Evolutionary conservation across 495 filamentous ascomycete genomes (phyloP).

Genomic region (Neurospora hispaniola): DNA sequence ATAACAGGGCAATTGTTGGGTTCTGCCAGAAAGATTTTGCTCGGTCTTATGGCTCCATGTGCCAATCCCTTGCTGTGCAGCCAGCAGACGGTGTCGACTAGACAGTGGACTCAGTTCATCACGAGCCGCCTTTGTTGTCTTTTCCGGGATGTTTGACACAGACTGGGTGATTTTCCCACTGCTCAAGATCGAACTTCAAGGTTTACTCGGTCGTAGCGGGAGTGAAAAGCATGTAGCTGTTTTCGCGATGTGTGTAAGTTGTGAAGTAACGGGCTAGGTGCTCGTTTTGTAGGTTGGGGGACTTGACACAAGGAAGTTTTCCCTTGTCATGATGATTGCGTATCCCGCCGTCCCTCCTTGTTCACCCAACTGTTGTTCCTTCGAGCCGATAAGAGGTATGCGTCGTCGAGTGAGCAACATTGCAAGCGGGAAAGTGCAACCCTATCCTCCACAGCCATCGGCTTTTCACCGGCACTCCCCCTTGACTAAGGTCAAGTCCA

Average conservation of each 20-base stretch:
- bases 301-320: conserved; percentile 54
- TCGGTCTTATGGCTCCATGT: conserved; percentile 72
- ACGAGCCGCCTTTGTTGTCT: conserved; percentile 55
- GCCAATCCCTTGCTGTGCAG: conserved; percentile 62
- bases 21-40: not conserved
- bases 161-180: conserved; percentile 41
- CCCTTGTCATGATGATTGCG: conserved; percentile 32
- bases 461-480: not conserved
- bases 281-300: conserved; percentile 49
- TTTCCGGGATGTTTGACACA: conserved; percentile 64
- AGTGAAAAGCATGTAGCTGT: conserved; percentile 52
- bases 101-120: conserved; percentile 81
- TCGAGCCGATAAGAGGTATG: conserved; percentile 38
- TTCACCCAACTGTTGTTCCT: conserved; percentile 18
- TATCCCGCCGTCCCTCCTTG: conserved; percentile 37
- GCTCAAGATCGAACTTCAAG: conserved; percentile 67
- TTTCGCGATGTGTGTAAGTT: conserved; percentile 65
- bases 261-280: conserved; percentile 75
- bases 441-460: conserved; percentile 37
- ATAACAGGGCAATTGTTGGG: not conserved
- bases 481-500: not conserved
- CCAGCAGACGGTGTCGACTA: conserved; percentile 65
- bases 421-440: conserved; percentile 47
- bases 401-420: conserved; percentile 59
- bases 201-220: conserved; percentile 57